These are phyloP conservation scores for Fusarium sp. DNA, from an alignment of 2,329 filamentous ascomycete species.

Conservation along the genomic window DNA sequence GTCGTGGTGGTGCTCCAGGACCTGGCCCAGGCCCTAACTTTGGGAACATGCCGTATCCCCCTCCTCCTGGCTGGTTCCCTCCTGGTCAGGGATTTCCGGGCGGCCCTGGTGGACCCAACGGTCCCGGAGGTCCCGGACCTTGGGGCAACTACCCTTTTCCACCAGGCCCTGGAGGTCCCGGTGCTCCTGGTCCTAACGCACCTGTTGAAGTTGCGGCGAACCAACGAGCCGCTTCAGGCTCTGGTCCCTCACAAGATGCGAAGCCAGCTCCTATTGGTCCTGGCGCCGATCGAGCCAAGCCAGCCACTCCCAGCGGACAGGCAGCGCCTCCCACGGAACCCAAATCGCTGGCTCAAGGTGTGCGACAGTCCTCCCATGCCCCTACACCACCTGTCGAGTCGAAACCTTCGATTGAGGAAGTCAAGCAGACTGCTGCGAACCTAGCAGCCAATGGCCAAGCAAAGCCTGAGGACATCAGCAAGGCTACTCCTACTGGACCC, in stretches of 20 bases:
- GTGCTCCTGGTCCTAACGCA: conserved; percentile 49
- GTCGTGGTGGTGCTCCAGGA: conserved; percentile 64
- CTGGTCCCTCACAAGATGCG: conserved; percentile 47
- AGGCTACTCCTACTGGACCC: conserved; percentile 59
- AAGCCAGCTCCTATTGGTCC: conserved; percentile 65
- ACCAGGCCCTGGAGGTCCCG: conserved; percentile 63
- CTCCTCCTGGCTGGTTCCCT: conserved; percentile 82
- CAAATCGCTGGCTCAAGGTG: conserved; percentile 61
- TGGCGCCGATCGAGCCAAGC: conserved; percentile 59
- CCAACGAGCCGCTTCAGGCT: conserved; percentile 63
- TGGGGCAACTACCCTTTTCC: conserved; percentile 71
- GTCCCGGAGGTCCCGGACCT: conserved; percentile 70
- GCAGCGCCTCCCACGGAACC: conserved; percentile 61
- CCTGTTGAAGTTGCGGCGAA: conserved; percentile 68
- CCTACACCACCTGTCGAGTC: conserved; percentile 75
- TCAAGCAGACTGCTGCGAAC: conserved; percentile 58
- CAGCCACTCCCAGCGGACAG: conserved; percentile 57
- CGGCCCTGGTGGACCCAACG: conserved; percentile 60
- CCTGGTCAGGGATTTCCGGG: conserved; percentile 77
- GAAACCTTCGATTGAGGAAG: conserved; percentile 67
- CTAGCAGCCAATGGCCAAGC: conserved; percentile 51
- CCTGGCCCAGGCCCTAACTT: conserved; percentile 70
- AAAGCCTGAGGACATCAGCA: conserved; percentile 50
- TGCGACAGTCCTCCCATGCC: conserved; percentile 59
- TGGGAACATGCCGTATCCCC: conserved; percentile 81